phyloP scores from a whole-genome alignment of 495 filamentous ascomycete genomes.

The Penicillium coprophilum region DNA sequence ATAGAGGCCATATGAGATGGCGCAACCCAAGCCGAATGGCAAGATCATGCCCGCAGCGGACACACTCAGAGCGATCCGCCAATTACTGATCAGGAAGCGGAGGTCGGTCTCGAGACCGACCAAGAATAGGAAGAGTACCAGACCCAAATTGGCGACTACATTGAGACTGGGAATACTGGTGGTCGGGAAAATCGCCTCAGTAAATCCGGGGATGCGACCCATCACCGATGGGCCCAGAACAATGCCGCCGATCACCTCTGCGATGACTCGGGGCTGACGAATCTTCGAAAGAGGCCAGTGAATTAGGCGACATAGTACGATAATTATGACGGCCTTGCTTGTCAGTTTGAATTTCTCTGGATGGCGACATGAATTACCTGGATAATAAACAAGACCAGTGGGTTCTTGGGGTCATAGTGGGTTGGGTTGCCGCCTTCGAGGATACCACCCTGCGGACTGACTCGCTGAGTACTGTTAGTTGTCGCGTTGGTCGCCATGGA shows the following conservation, averaged over 20 bases:
- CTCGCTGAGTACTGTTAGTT: constrained; percentile 12
- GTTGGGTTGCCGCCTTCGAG: constrained; percentile 73
- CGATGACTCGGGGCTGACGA: constrained; percentile 89
- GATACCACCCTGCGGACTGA: constrained; percentile 53
- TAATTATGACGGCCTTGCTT: constrained; percentile 80
- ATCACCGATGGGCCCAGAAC: constrained; percentile 84
- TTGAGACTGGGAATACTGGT: constrained; percentile 71
- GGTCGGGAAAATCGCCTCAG: constrained; percentile 70
- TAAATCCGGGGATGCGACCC: constrained; percentile 81
- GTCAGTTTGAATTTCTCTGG: constrained; percentile 3
- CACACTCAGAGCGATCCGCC: constrained; percentile 79
- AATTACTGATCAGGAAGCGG: constrained; percentile 80
- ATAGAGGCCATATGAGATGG: constrained; percentile 85
- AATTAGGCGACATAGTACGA: constrained; percentile 82
- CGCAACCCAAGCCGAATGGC: constrained; percentile 68
- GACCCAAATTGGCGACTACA: constrained; percentile 84
- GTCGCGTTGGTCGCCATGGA: constrained; percentile 17
- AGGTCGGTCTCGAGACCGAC: constrained; percentile 92
- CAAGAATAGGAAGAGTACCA: constrained; percentile 89
- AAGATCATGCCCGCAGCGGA: constrained; percentile 83
- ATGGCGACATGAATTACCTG: constrained; percentile 57
- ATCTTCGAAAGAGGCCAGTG: constrained; percentile 82
- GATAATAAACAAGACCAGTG: constrained; percentile 92
- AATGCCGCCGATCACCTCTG: constrained; percentile 93
- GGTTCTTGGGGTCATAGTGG: constrained; percentile 70